These are phyloP conservation scores for Amanita rimosa DNA, from an alignment of 768 basidiomycete species.

Conservation along the genomic window DNA sequence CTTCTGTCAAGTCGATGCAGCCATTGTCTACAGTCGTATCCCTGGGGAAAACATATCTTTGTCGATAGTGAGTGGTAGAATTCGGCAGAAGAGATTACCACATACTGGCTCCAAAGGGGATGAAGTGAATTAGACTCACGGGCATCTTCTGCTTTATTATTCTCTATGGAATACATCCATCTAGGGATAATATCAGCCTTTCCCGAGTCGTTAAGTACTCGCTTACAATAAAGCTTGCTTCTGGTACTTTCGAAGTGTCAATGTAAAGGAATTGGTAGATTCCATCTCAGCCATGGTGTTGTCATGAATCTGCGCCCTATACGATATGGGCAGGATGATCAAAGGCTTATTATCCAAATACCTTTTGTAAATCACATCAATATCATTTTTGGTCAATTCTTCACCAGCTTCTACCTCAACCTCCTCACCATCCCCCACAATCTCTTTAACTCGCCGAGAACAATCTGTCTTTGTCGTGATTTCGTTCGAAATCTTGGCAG, in stretches of 20 bases:
- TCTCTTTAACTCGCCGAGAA: constrained; percentile 39
- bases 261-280: constrained; percentile 62
- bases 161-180: constrained; percentile 30
- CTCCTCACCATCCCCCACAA: constrained; percentile 75
- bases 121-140: constrained; percentile 71
- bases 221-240: constrained; percentile 79
- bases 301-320: constrained; percentile 80
- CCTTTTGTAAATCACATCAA: constrained; percentile 81
- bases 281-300: constrained; percentile 70
- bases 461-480: background rate
- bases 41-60: constrained; percentile 64
- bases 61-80: background rate
- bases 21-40: constrained; percentile 38
- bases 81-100: constrained; percentile 6
- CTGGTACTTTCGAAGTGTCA: constrained; percentile 78
- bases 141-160: constrained; percentile 58
- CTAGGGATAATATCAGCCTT: background rate
- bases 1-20: constrained; percentile 70
- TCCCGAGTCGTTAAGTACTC: background rate
- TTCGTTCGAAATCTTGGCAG: constrained; percentile 24
- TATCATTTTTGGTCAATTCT: constrained; percentile 69
- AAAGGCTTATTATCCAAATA: constrained; percentile 18
- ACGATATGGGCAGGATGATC: constrained; percentile 4
- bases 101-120: constrained; percentile 90
- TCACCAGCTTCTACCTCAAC: constrained; percentile 79